Conservation (phyloP, 768 basidiomycete genomes). For the Lanmaoa rubissima region DNA sequence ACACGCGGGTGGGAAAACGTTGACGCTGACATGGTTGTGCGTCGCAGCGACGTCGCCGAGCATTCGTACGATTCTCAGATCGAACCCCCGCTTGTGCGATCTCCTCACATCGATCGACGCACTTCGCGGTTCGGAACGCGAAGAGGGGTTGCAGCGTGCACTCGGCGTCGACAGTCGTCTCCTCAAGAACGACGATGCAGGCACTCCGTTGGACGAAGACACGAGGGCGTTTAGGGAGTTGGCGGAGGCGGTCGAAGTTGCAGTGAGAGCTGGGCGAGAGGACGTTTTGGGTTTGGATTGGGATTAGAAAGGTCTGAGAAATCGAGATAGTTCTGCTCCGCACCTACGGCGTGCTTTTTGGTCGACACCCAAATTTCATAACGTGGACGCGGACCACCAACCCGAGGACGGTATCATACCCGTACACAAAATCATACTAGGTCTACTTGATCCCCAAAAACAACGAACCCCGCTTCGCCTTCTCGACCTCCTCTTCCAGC, state of each 20-base stretch:
- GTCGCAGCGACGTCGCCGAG: slow-evolving; percentile 69
- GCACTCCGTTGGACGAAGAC: slow-evolving; percentile 45
- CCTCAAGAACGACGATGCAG: slow-evolving; percentile 27
- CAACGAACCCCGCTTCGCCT: slow-evolving; percentile 77
- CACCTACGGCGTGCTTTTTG: too few species aligned
- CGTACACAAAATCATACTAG: background rate
- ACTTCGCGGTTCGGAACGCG: slow-evolving; percentile 62
- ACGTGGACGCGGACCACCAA: background rate
- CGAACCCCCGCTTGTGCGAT: slow-evolving; percentile 49
- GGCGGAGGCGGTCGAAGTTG: slow-evolving; percentile 65
- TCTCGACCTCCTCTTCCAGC: slow-evolving; percentile 76
- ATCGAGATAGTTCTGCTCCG: too few species aligned
- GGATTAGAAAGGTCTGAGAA: slow-evolving; percentile 32
- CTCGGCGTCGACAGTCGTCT: slow-evolving; percentile 56
- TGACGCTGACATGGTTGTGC: too few species aligned
- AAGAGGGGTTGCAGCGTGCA: slow-evolving; percentile 60
- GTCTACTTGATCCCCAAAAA: slow-evolving; percentile 63
- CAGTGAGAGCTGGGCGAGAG: slow-evolving; percentile 56
- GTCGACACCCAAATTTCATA: too few species aligned
- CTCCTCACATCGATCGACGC: slow-evolving; percentile 58
- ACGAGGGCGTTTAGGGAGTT: slow-evolving; percentile 51
- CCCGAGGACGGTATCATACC: background rate
- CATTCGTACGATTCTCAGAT: slow-evolving; percentile 53
- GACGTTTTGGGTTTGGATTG: slow-evolving; percentile 63
- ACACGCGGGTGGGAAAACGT: too few species aligned